Evolutionary conservation across 2,329 filamentous ascomycete genomes (phyloP).

Genomic region (Sarocladium kiliense): DNA sequence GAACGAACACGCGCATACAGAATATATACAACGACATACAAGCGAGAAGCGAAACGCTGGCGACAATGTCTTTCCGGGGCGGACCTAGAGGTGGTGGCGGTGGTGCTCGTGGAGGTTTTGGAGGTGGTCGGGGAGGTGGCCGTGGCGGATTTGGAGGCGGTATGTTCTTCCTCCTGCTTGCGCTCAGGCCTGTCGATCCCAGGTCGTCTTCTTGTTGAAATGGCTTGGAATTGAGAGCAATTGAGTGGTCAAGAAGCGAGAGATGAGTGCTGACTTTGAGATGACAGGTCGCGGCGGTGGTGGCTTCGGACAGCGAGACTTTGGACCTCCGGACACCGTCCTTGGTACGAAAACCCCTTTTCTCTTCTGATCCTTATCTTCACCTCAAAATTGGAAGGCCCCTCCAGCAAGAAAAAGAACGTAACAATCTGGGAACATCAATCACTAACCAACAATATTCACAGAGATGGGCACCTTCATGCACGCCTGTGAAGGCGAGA

Average conservation of each 20-base stretch:
- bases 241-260: not conserved
- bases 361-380: too few relatives aligned
- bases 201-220: not conserved
- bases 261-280: not conserved
- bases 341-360: slow-evolving; percentile 24
- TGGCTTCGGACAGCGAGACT: slow-evolving; percentile 34
- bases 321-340: slow-evolving; percentile 32
- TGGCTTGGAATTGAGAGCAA: not conserved
- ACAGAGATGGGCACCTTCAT: slow-evolving; percentile 87
- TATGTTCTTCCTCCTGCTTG: slow-evolving; percentile 16
- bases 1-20: too few relatives aligned
- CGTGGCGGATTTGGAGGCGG: slow-evolving; percentile 32
- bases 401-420: not conserved
- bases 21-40: not conserved
- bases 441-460: not conserved
- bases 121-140: slow-evolving; percentile 29
- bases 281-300: slow-evolving; percentile 10
- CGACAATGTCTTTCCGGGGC: slow-evolving; percentile 33
- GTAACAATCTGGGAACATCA: not conserved
- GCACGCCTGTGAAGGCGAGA: slow-evolving; percentile 94
- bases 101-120: slow-evolving; percentile 27
- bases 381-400: too few relatives aligned
- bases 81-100: slow-evolving; percentile 19
- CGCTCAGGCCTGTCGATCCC: not conserved
- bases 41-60: not conserved